Base-by-base conservation (phyloP, 1,284 basidiomycete genomes). In the Naganishia sp. region DNA sequence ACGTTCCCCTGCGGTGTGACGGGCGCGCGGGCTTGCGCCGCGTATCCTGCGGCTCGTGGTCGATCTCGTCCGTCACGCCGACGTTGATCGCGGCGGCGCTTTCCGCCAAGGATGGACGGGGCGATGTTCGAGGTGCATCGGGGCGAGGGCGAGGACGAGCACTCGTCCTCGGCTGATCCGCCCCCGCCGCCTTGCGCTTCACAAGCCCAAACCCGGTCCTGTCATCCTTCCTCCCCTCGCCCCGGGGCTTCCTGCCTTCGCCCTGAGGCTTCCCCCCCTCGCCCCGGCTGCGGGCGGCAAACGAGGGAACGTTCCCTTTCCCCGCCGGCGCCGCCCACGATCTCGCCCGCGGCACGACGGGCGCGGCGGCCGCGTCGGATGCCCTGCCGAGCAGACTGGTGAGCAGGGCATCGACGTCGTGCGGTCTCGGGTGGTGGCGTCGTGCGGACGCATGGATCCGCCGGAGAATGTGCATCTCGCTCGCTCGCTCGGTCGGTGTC, bases 301-400 rank as follows among this genome's bases (percentile, higher is more conserved):
- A 59, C 4, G 56, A 61, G 2, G 57, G 57, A 15, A 42, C 48
- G 2, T 16, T 61, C 3, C 57, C 21, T 31, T 10, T 21, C 5
- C 21, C 36, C 7, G 53, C 3, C 9, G 53, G 33, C 6, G 31
- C 53, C 1, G 16, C 21, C 53, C 53, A 55, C 5, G 53, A 55
- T 55, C 53, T 10, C n/a, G 53, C 53, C 7, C 36, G 13, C 9
- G 53, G 53, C 3, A 55, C 53, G 2, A 36, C 18, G 2, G 28
- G 33, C 16, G 53, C 16, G 18, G 25, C 18, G 5, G 6, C 39
- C 6, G 53, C 6, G 1, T 28, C 33, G 11, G 53, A 18, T 11
- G 57, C 33, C 5, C 57, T 46, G n/a, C 57, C 57, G n/a, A 61
- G 36, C n/a, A 61, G 57, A 28, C 39, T 50, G 23, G 43, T 61